Base-by-base conservation (phyloP, 2,329 filamentous ascomycete species). In the Madurella mycetomatis region DNA sequence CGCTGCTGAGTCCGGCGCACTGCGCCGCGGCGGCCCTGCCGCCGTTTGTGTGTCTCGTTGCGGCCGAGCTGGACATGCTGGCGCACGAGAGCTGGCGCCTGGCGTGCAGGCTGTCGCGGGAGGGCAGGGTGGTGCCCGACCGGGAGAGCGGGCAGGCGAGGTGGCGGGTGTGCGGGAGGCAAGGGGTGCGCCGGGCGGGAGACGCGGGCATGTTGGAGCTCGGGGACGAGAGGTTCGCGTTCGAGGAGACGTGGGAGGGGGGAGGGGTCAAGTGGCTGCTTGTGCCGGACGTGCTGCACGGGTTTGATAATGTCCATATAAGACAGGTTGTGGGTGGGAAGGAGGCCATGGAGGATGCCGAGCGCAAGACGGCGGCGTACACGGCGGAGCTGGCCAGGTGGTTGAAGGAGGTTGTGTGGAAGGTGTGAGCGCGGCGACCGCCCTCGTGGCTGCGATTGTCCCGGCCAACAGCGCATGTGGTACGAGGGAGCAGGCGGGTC, bases 41-140 rank as follows among this genome's bases (percentile, higher is more conserved):
- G 8, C 63, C 63, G 17, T 68, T 70, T 48, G 65, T 78, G 12
- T 75, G 73, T 54, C 61, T 77, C 39, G 61, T 78, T 5, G 73
- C 65, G 0, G 68, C 69, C 4, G 74, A 79, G 65, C 68, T 75
- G 49, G 77, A 79, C 63, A 70, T 75, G 62, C 63, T 78, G 5
- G 70, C 70, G 2, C 67, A 72, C 41, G 77, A 78, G 62, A 67
- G 61, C 13, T 74, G 71, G 69, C 60, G 67, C 39, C 60, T 72
- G 61, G 71, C 70, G 12, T 67, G 66, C 54, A 63, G 64, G 43
- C 54, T 74, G 4, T 67, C 67, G 4, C 64, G 66, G 13, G 59
- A 65, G 2, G 60, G 67, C n/a, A 60, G 64, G 51, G 60, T 59
- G 39, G 48, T 58, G 15, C 55, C 54, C 4, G 50, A 55, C 11